Conservation (phyloP, 768 basidiomycete species). For the Phaeotremella fagi region DNA sequence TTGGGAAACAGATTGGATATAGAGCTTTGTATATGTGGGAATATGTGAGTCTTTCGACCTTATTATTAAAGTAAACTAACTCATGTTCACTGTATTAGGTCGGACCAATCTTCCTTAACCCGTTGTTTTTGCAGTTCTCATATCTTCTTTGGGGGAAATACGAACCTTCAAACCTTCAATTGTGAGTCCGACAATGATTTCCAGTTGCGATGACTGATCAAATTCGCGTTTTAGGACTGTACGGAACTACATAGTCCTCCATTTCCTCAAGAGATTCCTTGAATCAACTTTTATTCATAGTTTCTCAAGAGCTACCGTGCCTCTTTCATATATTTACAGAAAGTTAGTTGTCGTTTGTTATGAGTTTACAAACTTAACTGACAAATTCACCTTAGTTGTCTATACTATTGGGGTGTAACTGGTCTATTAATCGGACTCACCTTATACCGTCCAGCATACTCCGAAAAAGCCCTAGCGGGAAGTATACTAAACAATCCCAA, state of each 20-base stretch:
- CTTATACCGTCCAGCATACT: slow-evolving; percentile 75
- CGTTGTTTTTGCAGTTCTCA: slow-evolving; percentile 70
- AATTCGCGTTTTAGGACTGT: slow-evolving; percentile 51
- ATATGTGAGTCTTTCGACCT: slow-evolving; percentile 64
- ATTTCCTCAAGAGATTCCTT: slow-evolving; percentile 85
- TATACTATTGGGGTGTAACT: slow-evolving; percentile 79
- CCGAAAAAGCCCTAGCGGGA: slow-evolving; percentile 60
- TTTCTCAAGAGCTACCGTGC: slow-evolving; percentile 95
- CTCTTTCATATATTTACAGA: slow-evolving; percentile 73
- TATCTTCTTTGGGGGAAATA: slow-evolving; percentile 62
- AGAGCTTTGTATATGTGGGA: slow-evolving; percentile 82
- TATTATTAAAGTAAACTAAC: no score
- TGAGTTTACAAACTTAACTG: slow-evolving; percentile 2
- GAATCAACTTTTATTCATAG: slow-evolving; percentile 93
- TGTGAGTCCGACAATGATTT: slow-evolving; percentile 29
- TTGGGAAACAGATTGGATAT: slow-evolving; percentile 87
- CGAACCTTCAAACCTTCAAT: slow-evolving; percentile 48
- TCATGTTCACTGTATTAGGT: slow-evolving; percentile 52
- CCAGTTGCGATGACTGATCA: slow-evolving; percentile 53
- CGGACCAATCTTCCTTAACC: slow-evolving; percentile 86
- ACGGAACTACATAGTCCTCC: slow-evolving; percentile 67
- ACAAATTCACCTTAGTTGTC: slow-evolving; percentile 57
- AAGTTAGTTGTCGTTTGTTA: slow-evolving; percentile 58
- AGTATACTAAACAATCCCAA: slow-evolving; percentile 61
- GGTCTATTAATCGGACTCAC: slow-evolving; percentile 75